These are phyloP conservation scores for Eimeria sp. DNA, from an alignment of 169 alveolate genomes.

Conservation along the genomic window DNA sequence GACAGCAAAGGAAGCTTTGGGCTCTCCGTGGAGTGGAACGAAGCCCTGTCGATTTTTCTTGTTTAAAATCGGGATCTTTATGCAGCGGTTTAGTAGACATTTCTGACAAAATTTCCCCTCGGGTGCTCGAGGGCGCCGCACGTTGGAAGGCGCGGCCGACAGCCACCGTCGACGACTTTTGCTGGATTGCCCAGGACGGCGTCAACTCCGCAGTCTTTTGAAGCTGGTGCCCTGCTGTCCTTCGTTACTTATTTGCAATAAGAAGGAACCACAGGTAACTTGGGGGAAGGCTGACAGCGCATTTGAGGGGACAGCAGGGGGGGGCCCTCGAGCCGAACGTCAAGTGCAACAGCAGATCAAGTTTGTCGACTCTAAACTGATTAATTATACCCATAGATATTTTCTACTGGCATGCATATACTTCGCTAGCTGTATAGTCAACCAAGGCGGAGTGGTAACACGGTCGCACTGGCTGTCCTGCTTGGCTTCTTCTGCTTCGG, in stretches of 20 bases:
- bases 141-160: conserved; percentile 70
- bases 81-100: neutral
- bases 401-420: neutral
- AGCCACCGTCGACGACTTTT: neutral
- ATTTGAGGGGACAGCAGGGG: neutral
- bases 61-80: neutral
- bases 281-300: neutral
- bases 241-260: neutral
- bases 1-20: neutral
- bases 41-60: neutral
- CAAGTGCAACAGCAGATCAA: neutral
- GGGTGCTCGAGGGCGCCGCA: conserved; percentile 57
- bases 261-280: neutral
- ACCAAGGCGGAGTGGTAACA: neutral
- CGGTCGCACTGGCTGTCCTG: neutral
- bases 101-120: neutral
- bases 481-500: neutral
- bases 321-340: neutral
- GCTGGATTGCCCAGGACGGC: neutral
- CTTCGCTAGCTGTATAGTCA: neutral
- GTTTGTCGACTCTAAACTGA: neutral
- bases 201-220: neutral
- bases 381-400: neutral
- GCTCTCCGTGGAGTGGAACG: neutral
- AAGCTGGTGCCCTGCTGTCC: neutral